Conservation (phyloP, 352 stramenopile genomes). For the Pythium sp. region DNA sequence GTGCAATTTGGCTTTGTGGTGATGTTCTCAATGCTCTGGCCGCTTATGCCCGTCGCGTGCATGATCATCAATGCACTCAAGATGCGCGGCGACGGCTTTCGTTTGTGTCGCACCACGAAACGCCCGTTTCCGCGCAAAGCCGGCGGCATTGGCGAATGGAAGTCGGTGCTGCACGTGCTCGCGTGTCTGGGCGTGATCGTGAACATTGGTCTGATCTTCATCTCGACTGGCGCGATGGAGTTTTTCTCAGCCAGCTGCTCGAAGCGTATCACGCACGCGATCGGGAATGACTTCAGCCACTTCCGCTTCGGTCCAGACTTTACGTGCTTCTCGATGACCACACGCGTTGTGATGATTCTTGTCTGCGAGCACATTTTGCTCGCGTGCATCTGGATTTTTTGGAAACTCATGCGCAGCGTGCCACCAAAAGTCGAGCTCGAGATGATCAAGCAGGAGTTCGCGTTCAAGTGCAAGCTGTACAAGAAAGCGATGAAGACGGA, state of each 20-base stretch:
- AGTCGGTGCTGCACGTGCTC: slow-evolving; percentile 64
- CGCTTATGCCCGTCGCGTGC: slow-evolving; percentile 70
- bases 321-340: slow-evolving; percentile 69
- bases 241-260: slow-evolving; percentile 60
- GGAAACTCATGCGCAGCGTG: slow-evolving; percentile 60
- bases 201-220: slow-evolving; percentile 74
- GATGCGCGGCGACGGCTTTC: slow-evolving; percentile 71
- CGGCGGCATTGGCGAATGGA: slow-evolving; percentile 70
- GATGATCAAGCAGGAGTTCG: slow-evolving; percentile 64
- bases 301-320: slow-evolving; percentile 80
- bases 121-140: slow-evolving; percentile 74
- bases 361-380: slow-evolving; percentile 67
- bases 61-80: slow-evolving; percentile 83
- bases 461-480: slow-evolving; percentile 76
- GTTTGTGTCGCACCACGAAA: slow-evolving; percentile 68
- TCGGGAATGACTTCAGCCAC: slow-evolving; percentile 53
- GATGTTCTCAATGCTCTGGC: slow-evolving; percentile 87
- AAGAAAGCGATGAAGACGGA: slow-evolving; percentile 28
- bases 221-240: slow-evolving; percentile 76
- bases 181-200: slow-evolving; percentile 68
- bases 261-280: slow-evolving; percentile 44
- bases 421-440: slow-evolving; percentile 60
- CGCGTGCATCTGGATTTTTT: slow-evolving; percentile 62
- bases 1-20: slow-evolving; percentile 85
- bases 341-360: slow-evolving; percentile 78